Evolutionary conservation across 139 green algal genomes (phyloP).

Genomic region (Asterochloris erici): DNA sequence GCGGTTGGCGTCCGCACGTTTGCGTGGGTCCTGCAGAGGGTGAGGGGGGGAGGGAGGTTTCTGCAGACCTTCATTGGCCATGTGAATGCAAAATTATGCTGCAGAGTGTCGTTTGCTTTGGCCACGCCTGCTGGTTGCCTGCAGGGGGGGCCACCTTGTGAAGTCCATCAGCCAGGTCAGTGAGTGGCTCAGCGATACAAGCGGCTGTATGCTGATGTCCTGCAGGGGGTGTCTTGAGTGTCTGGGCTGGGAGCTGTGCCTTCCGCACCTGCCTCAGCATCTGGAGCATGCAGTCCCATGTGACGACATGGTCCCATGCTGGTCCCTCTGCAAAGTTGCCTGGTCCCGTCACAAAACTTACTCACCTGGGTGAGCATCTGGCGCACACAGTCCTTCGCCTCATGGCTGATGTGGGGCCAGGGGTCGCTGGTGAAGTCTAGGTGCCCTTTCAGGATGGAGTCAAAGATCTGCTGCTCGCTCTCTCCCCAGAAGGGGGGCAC

Average conservation of each 20-base stretch:
- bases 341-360: too few relatives aligned
- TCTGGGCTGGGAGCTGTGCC: too few relatives aligned
- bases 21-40: slow-evolving; percentile 65
- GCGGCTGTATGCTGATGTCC: too few relatives aligned
- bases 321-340: too few relatives aligned
- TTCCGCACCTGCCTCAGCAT: too few relatives aligned
- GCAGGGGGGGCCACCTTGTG: not conserved
- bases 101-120: not conserved
- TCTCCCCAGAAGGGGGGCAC: slow-evolving; percentile 92
- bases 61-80: too few relatives aligned
- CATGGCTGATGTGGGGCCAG: slow-evolving; percentile 64
- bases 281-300: too few relatives aligned
- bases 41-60: too few relatives aligned
- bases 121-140: not conserved
- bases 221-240: too few relatives aligned
- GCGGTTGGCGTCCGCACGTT: slow-evolving; percentile 71
- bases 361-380: slow-evolving; percentile 66
- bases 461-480: slow-evolving; percentile 88
- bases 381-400: slow-evolving; percentile 79
- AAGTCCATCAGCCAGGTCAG: not conserved
- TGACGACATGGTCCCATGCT: too few relatives aligned
- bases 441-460: slow-evolving; percentile 64
- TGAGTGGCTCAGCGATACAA: too few relatives aligned
- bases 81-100: not conserved
- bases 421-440: slow-evolving; percentile 70